Percentiles rank a stretch among this genome's conserved stretches.
Conservation (phyloP, 306 rosid species). For the Prunus padus region DNA sequence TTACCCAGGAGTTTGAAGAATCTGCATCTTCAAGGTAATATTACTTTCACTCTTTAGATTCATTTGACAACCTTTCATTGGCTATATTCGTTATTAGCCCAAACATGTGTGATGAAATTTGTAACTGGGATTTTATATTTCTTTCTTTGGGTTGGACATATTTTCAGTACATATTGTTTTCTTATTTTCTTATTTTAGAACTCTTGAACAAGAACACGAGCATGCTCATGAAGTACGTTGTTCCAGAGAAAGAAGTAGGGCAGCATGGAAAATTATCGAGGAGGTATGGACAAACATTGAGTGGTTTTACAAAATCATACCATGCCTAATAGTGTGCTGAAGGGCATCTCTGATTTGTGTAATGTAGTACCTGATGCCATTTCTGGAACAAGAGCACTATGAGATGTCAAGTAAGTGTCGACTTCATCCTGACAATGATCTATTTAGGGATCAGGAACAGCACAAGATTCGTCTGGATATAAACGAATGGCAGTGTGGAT, state of each 20-base stretch:
- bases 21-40: conserved; percentile 63
- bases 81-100: neutral
- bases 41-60: conserved; percentile 5
- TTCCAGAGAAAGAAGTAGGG: conserved; percentile 89
- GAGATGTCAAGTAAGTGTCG: conserved; percentile 66
- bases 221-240: conserved; percentile 67
- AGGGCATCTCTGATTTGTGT: conserved; percentile 22
- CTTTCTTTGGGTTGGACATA: neutral
- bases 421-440: conserved; percentile 76
- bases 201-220: conserved; percentile 43
- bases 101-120: neutral
- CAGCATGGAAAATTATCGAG: conserved; percentile 68
- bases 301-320: conserved; percentile 1
- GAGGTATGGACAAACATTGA: conserved; percentile 43
- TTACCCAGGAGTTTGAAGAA: conserved; percentile 53
- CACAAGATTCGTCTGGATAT: conserved; percentile 69
- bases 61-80: neutral
- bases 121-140: conserved; percentile 16
- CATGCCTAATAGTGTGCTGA: conserved; percentile 21
- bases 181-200: conserved; percentile 27
- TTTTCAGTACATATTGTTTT: neutral
- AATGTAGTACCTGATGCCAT: conserved; percentile 81
- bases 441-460: conserved; percentile 89
- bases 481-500: conserved; percentile 91
- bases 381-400: conserved; percentile 66